Percentiles rank a stretch among this genome's conserved stretches.
Evolutionary conservation across 1,284 basidiomycete species (phyloP).

Genomic region (Ceraceosorus bombacis): DNA sequence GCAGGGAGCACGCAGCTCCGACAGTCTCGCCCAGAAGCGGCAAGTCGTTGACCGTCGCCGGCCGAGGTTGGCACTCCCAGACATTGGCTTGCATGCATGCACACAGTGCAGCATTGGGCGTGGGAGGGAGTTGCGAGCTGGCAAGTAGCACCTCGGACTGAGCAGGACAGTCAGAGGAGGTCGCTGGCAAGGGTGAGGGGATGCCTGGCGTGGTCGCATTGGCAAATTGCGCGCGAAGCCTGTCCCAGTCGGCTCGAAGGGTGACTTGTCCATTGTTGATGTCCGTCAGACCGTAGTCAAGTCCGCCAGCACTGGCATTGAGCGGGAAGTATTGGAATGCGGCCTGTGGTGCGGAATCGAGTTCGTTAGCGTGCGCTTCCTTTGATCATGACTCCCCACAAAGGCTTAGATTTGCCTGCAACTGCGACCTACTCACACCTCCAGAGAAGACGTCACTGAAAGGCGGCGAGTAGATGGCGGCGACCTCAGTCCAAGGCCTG

Average conservation of each 20-base stretch:
- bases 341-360: no score
- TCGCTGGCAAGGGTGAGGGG: conserved; percentile 58
- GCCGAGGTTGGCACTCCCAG: conserved; percentile 66
- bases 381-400: no score
- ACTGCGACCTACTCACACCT: conserved; percentile 53
- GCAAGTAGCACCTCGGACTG: conserved; percentile 60
- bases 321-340: conserved; percentile 58
- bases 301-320: conserved; percentile 53
- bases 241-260: conserved; percentile 61
- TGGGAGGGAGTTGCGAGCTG: conserved; percentile 66
- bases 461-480: conserved; percentile 62
- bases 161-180: conserved; percentile 62
- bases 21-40: conserved; percentile 63
- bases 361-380: no score
- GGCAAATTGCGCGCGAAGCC: conserved; percentile 60
- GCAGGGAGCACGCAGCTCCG: conserved; percentile 62
- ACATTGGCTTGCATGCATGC: conserved; percentile 61
- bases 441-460: conserved; percentile 78
- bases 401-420: no score
- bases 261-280: conserved; percentile 56
- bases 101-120: conserved; percentile 72
- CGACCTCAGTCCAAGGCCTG: conserved; percentile 72
- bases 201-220: conserved; percentile 60
- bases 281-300: conserved; percentile 75
- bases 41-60: conserved; percentile 60